Base-by-base conservation (phyloP, 805 yeast genomes). In the Starmera quercuum region DNA sequence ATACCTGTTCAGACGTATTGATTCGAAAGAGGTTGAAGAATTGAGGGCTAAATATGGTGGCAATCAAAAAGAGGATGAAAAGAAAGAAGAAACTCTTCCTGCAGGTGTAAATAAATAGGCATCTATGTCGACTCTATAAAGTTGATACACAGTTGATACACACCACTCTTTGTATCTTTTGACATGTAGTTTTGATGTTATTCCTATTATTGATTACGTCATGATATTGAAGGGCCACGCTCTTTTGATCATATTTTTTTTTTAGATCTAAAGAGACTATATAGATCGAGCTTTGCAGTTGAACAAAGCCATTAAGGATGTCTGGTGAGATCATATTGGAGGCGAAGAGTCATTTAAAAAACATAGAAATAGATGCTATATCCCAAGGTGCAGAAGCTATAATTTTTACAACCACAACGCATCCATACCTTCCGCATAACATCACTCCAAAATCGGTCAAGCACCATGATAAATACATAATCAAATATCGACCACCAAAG, bases 341-440 rank as follows among this genome's bases (percentile, higher is more conserved):
- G 22, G 78, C 75, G 0, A 58, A 65, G 31, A 27, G 43, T 1
- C 57, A 65, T 16, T 50, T 80, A 16, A 68, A 71, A 1, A 62
- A 68, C 27, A 61, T 79, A 6, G 73, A 77, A 0, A 51, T 81
- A 5, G 48, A 55, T 1, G 62, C 73, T 20, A 61, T 86, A 3
- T 83, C 94, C 0, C 96, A 86, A 51, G 96, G 96, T 18, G 96
- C 96, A 1, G 96, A 86, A 54, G 95, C 95, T 0, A 66, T 85
- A 9, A 87, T 85, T 2, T 83, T 83, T 54, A 53, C 63, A 10
- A 69, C 90, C 0, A 38, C 54, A 1, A 51, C 52, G 3, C 95
- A 86, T 54, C 95, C 95, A 18, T 86, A 81, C 50, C 49, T 68
- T 18, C 68, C 75, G 7, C 33, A 39, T 9, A 12, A 16, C 16